phyloP scores from a whole-genome alignment of 1,284 basidiomycete species.

The Tylopilus sp. region DNA sequence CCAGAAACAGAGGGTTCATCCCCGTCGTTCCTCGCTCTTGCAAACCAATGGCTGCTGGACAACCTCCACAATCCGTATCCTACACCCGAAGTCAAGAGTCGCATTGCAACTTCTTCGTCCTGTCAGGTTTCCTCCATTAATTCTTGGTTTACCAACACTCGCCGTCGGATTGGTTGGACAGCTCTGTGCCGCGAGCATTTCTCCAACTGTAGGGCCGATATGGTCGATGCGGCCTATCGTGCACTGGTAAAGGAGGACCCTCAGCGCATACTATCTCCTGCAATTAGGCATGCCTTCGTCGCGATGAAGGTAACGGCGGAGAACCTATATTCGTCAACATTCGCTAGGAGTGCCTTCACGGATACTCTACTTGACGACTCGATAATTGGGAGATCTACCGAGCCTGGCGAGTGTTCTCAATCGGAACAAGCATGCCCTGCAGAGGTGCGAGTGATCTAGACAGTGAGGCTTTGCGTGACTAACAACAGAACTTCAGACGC shows the following conservation, averaged over 20 bases:
- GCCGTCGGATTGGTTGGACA: conserved; percentile 67
- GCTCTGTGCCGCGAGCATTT: conserved; percentile 51
- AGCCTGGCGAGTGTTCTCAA: not conserved
- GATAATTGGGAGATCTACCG: conserved; percentile 15
- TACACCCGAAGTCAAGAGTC: conserved; percentile 38
- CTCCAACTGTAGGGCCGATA: conserved; percentile 48
- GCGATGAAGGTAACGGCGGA: conserved; percentile 47
- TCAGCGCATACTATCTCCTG: conserved; percentile 30
- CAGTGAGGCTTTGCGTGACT: not conserved
- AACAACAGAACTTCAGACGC: conserved; percentile 9
- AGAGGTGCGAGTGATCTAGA: conserved; percentile 14
- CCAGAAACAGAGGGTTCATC: not conserved
- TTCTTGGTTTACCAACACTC: conserved; percentile 60
- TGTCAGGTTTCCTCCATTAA: conserved; percentile 44
- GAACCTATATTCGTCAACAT: conserved; percentile 44
- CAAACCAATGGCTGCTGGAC: conserved; percentile 48
- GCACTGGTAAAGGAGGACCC: conserved; percentile 49
- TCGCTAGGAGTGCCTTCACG: conserved; percentile 39
- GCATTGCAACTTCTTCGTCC: conserved; percentile 19
- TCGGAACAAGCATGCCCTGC: not conserved
- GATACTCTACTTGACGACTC: conserved; percentile 41
- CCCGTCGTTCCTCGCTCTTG: not conserved
- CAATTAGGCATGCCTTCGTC: conserved; percentile 46
- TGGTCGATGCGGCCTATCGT: conserved; percentile 53
- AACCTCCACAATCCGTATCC: conserved; percentile 67